Evolutionary conservation across 2,329 filamentous ascomycete genomes (phyloP).

Genomic region (Colletotrichum tofieldiae): DNA sequence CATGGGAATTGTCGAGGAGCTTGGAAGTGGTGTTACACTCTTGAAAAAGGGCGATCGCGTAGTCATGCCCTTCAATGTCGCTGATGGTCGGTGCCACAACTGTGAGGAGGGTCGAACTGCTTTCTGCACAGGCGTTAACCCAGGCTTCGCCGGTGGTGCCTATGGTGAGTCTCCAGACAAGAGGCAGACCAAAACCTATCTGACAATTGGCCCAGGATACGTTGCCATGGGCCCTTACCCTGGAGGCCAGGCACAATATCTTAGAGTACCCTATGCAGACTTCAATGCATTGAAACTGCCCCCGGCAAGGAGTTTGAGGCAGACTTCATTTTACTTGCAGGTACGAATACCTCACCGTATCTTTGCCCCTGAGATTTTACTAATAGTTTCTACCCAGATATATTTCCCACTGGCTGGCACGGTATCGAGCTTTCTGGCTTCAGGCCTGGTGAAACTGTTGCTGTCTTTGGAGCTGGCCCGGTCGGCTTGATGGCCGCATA

Average conservation of each 20-base stretch:
- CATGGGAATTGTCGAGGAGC: constrained; percentile 71
- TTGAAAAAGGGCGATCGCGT: constrained; percentile 75
- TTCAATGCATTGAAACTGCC: constrained; percentile 77
- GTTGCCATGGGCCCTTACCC: constrained; percentile 72
- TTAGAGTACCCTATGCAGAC: constrained; percentile 77
- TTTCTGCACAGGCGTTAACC: constrained; percentile 72
- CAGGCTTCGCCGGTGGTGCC: constrained; percentile 55
- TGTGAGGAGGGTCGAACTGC: constrained; percentile 77
- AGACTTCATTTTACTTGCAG: constrained; percentile 69
- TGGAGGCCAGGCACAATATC: constrained; percentile 71
- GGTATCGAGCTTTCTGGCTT: constrained; percentile 72
- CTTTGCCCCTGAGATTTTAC: neutral
- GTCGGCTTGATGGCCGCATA: constrained; percentile 79
- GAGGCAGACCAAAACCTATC: neutral
- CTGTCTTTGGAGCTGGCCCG: constrained; percentile 76
- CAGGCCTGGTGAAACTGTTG: constrained; percentile 73
- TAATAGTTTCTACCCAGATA: constrained; percentile 44
- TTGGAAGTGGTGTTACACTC: constrained; percentile 72
- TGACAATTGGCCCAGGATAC: constrained; percentile 57
- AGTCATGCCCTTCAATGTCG: constrained; percentile 77
- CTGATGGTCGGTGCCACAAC: constrained; percentile 74
- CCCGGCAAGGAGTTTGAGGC: constrained; percentile 73
- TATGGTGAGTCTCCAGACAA: constrained; percentile 46
- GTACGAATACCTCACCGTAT: constrained; percentile 54
- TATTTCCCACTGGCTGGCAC: constrained; percentile 66